Evolutionary conservation across 331 rosid species (phyloP).

Genomic region (Acacia pycnantha): DNA sequence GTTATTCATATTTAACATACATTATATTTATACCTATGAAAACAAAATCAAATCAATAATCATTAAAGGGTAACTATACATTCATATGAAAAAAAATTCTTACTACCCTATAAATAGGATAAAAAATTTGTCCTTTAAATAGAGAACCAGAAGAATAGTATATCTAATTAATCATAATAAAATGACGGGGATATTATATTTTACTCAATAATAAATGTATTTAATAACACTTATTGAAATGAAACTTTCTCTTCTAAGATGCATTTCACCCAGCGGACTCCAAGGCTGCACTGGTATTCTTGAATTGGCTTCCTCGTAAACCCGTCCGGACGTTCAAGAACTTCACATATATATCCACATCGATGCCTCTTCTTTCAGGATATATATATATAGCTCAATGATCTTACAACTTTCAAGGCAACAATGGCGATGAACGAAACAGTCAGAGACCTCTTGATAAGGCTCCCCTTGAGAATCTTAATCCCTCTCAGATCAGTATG

Average conservation of each 20-base stretch:
- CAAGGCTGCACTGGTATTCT: neutral
- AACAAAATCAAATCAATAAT: too few species aligned
- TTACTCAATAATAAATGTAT: too few species aligned
- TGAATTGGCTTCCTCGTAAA: slow-evolving; percentile 2
- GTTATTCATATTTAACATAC: too few species aligned
- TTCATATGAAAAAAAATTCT: too few species aligned
- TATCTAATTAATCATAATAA: too few species aligned
- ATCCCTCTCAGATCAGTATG: neutral
- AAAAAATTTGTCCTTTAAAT: too few species aligned
- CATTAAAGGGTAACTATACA: too few species aligned
- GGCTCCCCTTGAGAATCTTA: neutral
- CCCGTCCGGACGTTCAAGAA: too few species aligned
- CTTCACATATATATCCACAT: neutral
- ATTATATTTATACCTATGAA: too few species aligned
- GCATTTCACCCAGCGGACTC: neutral
- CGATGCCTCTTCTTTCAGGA: neutral
- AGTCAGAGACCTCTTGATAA: neutral
- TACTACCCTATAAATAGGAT: too few species aligned
- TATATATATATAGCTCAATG: neutral
- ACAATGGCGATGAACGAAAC: neutral
- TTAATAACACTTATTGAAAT: neutral
- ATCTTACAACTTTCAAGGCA: neutral
- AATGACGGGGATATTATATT: neutral
- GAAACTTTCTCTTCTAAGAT: neutral
- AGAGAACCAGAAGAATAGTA: too few species aligned